Evolutionary conservation across 2,329 filamentous ascomycete species (phyloP), one percentile per base, ranked within the genome.

Genomic region (Apiospora phragmitis): DNA sequence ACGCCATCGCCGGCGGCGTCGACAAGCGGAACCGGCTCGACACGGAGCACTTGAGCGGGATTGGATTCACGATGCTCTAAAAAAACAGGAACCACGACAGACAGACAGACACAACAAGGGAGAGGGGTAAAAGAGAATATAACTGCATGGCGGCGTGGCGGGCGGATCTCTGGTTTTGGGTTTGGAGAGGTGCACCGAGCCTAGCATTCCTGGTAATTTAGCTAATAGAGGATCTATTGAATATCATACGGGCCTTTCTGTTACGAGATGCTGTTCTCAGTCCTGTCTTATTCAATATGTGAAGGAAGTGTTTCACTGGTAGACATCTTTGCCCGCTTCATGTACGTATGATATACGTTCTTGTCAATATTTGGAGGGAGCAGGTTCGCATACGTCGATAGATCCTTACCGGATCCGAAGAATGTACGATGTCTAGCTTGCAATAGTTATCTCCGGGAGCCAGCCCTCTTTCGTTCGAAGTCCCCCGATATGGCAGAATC

Each of bases 31-130:
- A 97, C 79, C 84, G 90, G 76, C 86, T 95, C 49, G 95, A 97
- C 79, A 89, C 91, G 75, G 90, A 91, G 70, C 88, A 89, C 73
- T 89, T 94, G 79, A 96, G 95, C 76, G 95, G 96, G 1, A 91
- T 99, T 71, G 96, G 96, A 49, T 89, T 97, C 78, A 94, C 97
- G 32, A 94, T 97, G 91, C 85, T 93, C 77, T 93, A 72, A 62
- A 26, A 5, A 14, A 18, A 7, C 29, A 59, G 1, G 1, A 35
- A n/a, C 1, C 18, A 11, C 6, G 51, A 4, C 45, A 11, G 6
- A 3, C 8, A 7, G 24, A 26, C 4, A 3, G 47, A 21, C n/a
- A n/a, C n/a, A 26, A 12, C 42, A 26, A 26, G 12, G 32, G 32
- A n/a, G 12, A 7, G 18, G 1, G 2, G 18, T 24, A 21, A 49